A percentile compares a stretch with the other conserved stretches of the same genome.
phyloP scores from a whole-genome alignment of 1,284 basidiomycete genomes.

The Pterula multifida region DNA sequence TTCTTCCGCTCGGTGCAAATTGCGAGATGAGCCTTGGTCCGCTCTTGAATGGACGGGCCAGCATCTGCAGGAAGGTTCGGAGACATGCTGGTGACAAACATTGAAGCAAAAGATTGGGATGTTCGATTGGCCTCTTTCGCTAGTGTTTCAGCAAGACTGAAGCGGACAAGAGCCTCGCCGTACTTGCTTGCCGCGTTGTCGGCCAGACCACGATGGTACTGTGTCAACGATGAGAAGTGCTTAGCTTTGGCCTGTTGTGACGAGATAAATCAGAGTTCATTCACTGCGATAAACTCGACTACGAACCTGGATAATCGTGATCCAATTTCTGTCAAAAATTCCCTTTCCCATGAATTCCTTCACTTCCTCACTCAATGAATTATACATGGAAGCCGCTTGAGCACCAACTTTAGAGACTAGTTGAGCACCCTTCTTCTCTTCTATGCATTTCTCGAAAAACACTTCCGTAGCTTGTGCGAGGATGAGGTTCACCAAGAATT shows the following conservation, averaged over 20 bases:
- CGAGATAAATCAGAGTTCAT: slow-evolving; percentile 1
- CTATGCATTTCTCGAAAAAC: slow-evolving; percentile 89
- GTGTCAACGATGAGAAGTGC: slow-evolving; percentile 77
- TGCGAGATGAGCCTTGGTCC: slow-evolving; percentile 75
- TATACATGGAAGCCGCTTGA: slow-evolving; percentile 78
- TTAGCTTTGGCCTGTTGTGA: slow-evolving; percentile 84
- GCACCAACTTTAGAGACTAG: slow-evolving; percentile 81
- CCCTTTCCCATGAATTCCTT: slow-evolving; percentile 95
- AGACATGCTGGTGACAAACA: slow-evolving; percentile 63
- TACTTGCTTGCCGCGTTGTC: slow-evolving; percentile 74
- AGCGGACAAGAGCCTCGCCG: slow-evolving; percentile 78
- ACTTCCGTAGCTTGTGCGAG: slow-evolving; percentile 94
- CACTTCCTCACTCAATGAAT: slow-evolving; percentile 71
- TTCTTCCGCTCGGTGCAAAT: slow-evolving; percentile 67
- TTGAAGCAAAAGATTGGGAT: slow-evolving; percentile 60
- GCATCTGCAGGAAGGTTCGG: slow-evolving; percentile 87
- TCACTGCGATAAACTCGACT: neutral
- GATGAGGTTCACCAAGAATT: slow-evolving; percentile 79
- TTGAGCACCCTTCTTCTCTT: slow-evolving; percentile 77
- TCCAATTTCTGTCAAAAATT: slow-evolving; percentile 94
- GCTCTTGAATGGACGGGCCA: slow-evolving; percentile 64
- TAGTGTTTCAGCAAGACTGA: slow-evolving; percentile 66
- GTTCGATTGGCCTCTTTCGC: slow-evolving; percentile 79
- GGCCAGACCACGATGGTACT: slow-evolving; percentile 78
- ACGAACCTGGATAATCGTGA: slow-evolving; percentile 67